Evolutionary conservation across 768 basidiomycete species (phyloP).

Genomic region (Rhodotorula toruloides): DNA sequence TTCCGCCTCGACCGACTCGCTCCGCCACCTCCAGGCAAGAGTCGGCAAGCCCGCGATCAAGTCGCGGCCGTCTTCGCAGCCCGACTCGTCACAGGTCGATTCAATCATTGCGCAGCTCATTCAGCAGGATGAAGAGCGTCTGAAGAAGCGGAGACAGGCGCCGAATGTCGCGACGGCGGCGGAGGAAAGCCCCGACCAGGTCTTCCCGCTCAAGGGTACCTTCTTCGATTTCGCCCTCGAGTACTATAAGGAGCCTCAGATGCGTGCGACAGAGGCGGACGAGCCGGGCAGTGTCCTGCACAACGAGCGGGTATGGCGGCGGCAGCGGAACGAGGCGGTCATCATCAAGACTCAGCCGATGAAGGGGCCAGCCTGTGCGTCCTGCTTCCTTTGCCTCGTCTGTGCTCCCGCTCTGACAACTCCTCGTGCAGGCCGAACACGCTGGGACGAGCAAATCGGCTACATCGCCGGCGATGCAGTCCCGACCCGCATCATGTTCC

Average conservation of each 20-base stretch:
- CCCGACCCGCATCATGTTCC: slow-evolving; percentile 71
- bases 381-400: neutral
- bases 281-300: slow-evolving; percentile 91
- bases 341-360: slow-evolving; percentile 64
- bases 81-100: slow-evolving; percentile 44
- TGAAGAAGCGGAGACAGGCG: slow-evolving; percentile 60
- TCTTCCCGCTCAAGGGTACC: slow-evolving; percentile 70
- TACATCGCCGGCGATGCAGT: slow-evolving; percentile 47
- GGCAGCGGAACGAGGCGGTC: slow-evolving; percentile 79
- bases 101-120: slow-evolving; percentile 83
- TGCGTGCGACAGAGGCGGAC: slow-evolving; percentile 93
- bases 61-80: slow-evolving; percentile 6
- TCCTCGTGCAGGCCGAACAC: slow-evolving; percentile 15
- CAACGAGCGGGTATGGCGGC: slow-evolving; percentile 92
- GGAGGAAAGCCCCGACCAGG: slow-evolving; percentile 39
- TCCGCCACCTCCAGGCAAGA: slow-evolving; percentile 35
- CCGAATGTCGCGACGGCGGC: slow-evolving; percentile 45
- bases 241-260: slow-evolving; percentile 97
- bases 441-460: slow-evolving; percentile 48
- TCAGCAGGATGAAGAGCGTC: slow-evolving; percentile 89
- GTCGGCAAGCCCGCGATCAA: slow-evolving; percentile 12
- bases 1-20: slow-evolving; percentile 33
- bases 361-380: slow-evolving; percentile 67
- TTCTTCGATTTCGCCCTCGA: slow-evolving; percentile 96
- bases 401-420: neutral